Evolutionary conservation across 495 filamentous ascomycete species (phyloP).

Genomic region (Aspergillus biplanus): DNA sequence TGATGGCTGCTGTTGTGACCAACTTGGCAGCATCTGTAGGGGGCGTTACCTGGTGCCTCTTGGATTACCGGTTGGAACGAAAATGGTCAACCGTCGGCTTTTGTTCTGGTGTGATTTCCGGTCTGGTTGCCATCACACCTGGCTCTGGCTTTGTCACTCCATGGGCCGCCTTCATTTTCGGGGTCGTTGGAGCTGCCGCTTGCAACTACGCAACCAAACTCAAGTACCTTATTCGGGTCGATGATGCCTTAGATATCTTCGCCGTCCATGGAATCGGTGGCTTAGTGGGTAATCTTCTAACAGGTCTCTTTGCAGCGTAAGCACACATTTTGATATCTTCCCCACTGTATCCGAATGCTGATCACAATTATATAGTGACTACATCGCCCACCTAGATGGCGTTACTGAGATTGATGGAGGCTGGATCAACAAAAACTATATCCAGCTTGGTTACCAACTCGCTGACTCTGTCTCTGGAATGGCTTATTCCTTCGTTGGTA

Average conservation of each 20-base stretch:
- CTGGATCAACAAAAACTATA: constrained; percentile 89
- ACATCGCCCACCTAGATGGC: constrained; percentile 89
- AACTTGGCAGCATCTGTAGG: constrained; percentile 66
- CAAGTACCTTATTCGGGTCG: constrained; percentile 84
- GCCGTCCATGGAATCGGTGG: constrained; percentile 90
- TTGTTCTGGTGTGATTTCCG: constrained; percentile 92
- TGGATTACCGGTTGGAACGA: constrained; percentile 90
- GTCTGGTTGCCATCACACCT: constrained; percentile 91
- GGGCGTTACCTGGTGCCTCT: constrained; percentile 92
- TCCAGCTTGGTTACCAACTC: constrained; percentile 86
- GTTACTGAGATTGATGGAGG: constrained; percentile 72
- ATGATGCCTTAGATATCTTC: constrained; percentile 94
- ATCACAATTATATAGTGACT: constrained; percentile 58
- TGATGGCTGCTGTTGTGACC: constrained; percentile 62
- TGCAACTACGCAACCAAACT: constrained; percentile 98
- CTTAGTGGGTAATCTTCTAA: constrained; percentile 85
- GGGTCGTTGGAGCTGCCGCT: constrained; percentile 77
- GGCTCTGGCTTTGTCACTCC: constrained; percentile 89
- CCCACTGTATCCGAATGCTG: not conserved
- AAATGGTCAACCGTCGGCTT: constrained; percentile 98
- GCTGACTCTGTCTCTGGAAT: constrained; percentile 84
- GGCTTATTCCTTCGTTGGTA: constrained; percentile 84
- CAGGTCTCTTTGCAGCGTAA: constrained; percentile 89
- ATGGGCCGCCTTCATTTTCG: constrained; percentile 91
- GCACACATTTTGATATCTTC: constrained; percentile 26